Conservation (phyloP, 1,284 basidiomycete genomes). For the Gomphus sp. region DNA sequence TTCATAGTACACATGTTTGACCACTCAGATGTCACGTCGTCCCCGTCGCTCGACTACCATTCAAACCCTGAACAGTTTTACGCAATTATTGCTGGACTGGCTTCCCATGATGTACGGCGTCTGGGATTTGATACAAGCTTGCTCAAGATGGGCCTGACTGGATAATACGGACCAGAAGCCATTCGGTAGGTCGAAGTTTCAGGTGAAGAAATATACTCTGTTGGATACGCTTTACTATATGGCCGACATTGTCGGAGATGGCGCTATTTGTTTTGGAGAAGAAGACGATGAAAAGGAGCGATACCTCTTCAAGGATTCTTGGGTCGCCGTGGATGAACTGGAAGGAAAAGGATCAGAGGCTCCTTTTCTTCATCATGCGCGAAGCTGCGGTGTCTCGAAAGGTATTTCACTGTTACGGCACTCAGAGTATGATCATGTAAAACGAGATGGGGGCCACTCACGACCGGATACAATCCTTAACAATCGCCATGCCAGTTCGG, state of each 20-base stretch:
- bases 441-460: not conserved
- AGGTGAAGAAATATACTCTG: not conserved
- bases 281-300: not conserved
- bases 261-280: not conserved
- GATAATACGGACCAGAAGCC: not conserved
- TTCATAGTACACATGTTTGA: too few species aligned
- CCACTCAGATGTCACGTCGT: too few species aligned
- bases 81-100: too few species aligned
- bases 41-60: too few species aligned
- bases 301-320: not conserved
- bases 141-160: not conserved
- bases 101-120: not conserved
- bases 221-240: not conserved
- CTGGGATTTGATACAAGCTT: not conserved
- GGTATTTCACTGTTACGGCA: not conserved
- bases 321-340: not conserved
- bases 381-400: not conserved
- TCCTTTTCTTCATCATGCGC: not conserved
- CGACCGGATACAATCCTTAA: not conserved
- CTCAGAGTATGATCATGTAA: too few species aligned
- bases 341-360: too few species aligned
- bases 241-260: not conserved
- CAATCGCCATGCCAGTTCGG: not conserved
- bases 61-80: too few species aligned
- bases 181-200: too few species aligned